phyloP scores from a whole-genome alignment of 169 alveolate species.

The Perkinsus olseni region DNA sequence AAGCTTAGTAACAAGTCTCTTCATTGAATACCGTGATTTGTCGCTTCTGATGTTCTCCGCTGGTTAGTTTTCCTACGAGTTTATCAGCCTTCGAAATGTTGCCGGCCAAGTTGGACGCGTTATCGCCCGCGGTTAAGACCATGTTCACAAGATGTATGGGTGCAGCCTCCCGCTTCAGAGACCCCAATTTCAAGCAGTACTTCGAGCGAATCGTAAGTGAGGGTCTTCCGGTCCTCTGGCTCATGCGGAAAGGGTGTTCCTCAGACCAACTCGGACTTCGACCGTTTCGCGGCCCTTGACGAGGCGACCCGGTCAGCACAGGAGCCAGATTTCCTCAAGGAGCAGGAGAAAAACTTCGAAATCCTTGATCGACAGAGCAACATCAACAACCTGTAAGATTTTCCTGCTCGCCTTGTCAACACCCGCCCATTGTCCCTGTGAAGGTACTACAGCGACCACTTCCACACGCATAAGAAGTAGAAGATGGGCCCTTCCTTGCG shows the following conservation, averaged over 20 bases:
- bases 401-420: not conserved
- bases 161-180: not conserved
- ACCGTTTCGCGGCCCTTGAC: slow-evolving; percentile 3
- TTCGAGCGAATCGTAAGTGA: not conserved
- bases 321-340: not conserved
- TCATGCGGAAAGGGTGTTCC: not conserved
- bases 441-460: not conserved
- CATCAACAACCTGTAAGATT: not conserved
- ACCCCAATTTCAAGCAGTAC: not conserved
- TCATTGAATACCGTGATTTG: no score
- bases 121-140: not conserved
- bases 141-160: not conserved
- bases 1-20: no score
- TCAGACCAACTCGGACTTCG: not conserved
- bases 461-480: not conserved
- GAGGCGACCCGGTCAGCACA: not conserved
- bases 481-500: not conserved
- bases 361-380: not conserved
- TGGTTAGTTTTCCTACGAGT: not conserved
- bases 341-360: not conserved
- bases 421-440: not conserved
- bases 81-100: not conserved
- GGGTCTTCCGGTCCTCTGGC: not conserved
- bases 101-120: not conserved
- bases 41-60: no score